These are phyloP conservation scores for Pleurotus platypus DNA, from an alignment of 768 basidiomycete genomes.

Conservation along the genomic window DNA sequence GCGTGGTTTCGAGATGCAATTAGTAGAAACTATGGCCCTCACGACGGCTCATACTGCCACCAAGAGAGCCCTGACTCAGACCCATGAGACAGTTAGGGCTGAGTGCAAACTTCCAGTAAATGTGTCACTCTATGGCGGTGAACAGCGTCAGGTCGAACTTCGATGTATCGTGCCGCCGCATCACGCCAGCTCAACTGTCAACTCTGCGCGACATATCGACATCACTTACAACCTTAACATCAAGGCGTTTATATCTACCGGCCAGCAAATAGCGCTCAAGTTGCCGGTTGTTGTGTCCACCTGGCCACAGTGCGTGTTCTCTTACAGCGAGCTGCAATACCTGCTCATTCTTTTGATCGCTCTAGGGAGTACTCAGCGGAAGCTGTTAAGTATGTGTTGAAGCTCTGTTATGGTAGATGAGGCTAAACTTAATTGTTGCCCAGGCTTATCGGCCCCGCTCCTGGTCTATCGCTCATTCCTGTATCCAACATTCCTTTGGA, in stretches of 20 bases:
- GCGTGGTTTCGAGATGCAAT: slow-evolving; percentile 78
- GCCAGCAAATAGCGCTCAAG: slow-evolving; percentile 62
- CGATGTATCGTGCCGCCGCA: slow-evolving; percentile 64
- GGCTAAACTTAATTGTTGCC: slow-evolving; percentile 2
- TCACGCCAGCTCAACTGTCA: slow-evolving; percentile 79
- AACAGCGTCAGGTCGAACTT: slow-evolving; percentile 70
- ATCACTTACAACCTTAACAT: slow-evolving; percentile 77
- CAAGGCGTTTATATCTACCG: slow-evolving; percentile 73
- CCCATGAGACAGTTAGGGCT: slow-evolving; percentile 49
- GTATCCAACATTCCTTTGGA: neutral
- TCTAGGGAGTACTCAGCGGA: slow-evolving; percentile 66
- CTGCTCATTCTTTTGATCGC: slow-evolving; percentile 2
- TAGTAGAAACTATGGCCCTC: slow-evolving; percentile 79
- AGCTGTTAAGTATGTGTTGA: slow-evolving; percentile 47
- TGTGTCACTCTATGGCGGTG: slow-evolving; percentile 69
- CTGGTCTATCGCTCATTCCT: slow-evolving; percentile 40
- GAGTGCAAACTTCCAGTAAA: slow-evolving; percentile 74
- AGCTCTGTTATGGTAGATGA: slow-evolving; percentile 18
- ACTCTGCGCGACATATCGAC: slow-evolving; percentile 80
- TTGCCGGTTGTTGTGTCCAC: slow-evolving; percentile 81
- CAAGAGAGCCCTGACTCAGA: slow-evolving; percentile 59
- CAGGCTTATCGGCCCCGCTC: slow-evolving; percentile 47
- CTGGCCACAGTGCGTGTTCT: slow-evolving; percentile 67
- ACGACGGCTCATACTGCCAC: slow-evolving; percentile 50
- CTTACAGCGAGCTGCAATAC: neutral